Evolutionary conservation across 225 moss, liverwort and hornwort species (phyloP).

Genomic region (Pleurozium schreberi): DNA sequence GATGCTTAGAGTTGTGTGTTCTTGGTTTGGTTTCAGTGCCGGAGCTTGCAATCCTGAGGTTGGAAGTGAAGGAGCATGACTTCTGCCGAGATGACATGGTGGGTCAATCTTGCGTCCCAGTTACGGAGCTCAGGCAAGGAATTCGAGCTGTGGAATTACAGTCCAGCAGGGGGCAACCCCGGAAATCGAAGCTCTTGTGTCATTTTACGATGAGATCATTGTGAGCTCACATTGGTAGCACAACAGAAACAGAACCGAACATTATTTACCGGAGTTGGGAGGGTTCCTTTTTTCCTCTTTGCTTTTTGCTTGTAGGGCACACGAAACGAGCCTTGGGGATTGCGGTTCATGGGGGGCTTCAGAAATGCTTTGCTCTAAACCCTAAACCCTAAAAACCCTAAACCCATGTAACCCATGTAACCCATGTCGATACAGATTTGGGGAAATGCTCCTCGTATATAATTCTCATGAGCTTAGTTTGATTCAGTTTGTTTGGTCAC

Average conservation of each 20-base stretch:
- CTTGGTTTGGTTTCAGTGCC: constrained; percentile 51
- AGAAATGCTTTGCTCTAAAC: not conserved
- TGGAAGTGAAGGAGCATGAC: constrained; percentile 85
- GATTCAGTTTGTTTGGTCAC: not conserved
- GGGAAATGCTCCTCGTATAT: not conserved
- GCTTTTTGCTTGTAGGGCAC: not conserved
- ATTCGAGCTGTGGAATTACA: constrained; percentile 52
- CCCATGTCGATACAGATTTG: not conserved
- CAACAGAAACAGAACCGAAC: not conserved
- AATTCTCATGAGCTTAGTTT: not conserved
- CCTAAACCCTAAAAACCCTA: too few species aligned
- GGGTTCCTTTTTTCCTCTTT: not conserved
- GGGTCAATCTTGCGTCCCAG: constrained; percentile 73
- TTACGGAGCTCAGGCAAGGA: constrained; percentile 43
- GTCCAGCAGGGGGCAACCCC: constrained; percentile 36
- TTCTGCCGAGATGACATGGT: constrained; percentile 66
- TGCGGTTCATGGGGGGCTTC: not conserved
- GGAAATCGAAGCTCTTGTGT: constrained; percentile 66
- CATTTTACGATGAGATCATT: constrained; percentile 2
- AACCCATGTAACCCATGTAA: too few species aligned
- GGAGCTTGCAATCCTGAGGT: constrained; percentile 69
- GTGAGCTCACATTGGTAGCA: not conserved
- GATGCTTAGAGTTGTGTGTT: not conserved
- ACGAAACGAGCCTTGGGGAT: not conserved
- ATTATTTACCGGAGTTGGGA: not conserved